phyloP scores from a whole-genome alignment of 768 basidiomycete genomes.

The Podaxis sp. region DNA sequence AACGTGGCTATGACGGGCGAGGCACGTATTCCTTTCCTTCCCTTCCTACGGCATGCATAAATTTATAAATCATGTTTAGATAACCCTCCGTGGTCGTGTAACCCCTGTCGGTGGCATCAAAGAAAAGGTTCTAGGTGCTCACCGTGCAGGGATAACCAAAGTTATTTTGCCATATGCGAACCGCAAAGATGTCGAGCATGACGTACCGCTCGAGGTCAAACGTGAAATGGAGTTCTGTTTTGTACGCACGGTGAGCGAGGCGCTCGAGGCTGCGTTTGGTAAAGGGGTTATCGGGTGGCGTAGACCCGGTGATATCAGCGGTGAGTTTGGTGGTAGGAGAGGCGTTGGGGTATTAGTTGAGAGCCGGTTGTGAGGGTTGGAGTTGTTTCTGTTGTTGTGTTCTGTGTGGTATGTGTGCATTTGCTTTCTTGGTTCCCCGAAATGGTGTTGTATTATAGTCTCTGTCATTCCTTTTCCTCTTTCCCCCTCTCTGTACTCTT shows the following conservation, averaged over 20 bases:
- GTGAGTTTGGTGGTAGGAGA: neutral
- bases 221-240: constrained; percentile 80
- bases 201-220: constrained; percentile 71
- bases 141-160: constrained; percentile 80
- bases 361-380: constrained; percentile 41
- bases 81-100: constrained; percentile 80
- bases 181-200: constrained; percentile 84
- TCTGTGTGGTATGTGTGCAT: neutral
- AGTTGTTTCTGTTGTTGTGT: neutral
- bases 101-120: constrained; percentile 90
- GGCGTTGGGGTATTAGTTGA: constrained; percentile 38
- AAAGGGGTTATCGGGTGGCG: constrained; percentile 66
- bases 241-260: constrained; percentile 76
- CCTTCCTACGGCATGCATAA: neutral
- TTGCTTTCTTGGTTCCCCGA: neutral
- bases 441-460: no score
- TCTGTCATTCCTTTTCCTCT: no score
- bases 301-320: constrained; percentile 24
- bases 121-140: constrained; percentile 89
- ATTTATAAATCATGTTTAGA: constrained; percentile 31
- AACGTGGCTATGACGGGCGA: constrained; percentile 91
- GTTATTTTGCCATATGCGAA: constrained; percentile 86
- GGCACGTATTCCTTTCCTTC: constrained; percentile 32
- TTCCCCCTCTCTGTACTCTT: no score
- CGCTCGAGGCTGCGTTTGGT: constrained; percentile 81